Evolutionary conservation across 805 yeast species (phyloP).

Genomic region (Lachancea sp.): DNA sequence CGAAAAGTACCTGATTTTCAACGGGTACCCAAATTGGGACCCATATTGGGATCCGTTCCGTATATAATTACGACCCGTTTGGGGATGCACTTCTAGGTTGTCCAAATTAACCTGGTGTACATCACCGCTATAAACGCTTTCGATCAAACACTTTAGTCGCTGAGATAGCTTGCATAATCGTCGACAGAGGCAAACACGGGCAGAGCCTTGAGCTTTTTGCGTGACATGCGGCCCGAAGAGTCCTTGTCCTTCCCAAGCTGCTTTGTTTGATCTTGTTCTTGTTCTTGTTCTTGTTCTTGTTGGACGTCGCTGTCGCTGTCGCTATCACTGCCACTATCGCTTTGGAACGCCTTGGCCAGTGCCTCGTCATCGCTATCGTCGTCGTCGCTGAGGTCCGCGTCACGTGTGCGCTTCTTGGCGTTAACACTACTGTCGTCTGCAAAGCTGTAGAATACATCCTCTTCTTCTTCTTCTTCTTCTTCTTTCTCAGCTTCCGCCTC

Average conservation of each 20-base stretch:
- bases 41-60: no score
- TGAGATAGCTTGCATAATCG: conserved; percentile 68
- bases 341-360: conserved; percentile 18
- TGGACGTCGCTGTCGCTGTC: conserved; percentile 9
- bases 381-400: conserved; percentile 32
- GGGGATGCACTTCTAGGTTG: no score
- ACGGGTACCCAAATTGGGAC: no score
- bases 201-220: conserved; percentile 40
- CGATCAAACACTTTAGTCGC: conserved; percentile 18
- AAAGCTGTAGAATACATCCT: conserved; percentile 26
- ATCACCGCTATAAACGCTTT: background rate
- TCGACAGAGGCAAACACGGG: conserved; percentile 88
- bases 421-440: conserved; percentile 25
- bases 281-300: no score
- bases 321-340: conserved; percentile 6
- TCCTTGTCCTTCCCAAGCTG: no score
- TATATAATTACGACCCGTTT: no score
- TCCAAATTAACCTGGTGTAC: no score
- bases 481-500: conserved; percentile 34
- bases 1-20: no score
- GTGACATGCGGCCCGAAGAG: conserved; percentile 26
- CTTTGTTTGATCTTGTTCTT: no score
- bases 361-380: conserved; percentile 32
- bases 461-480: conserved; percentile 34
- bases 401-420: conserved; percentile 17